Percentiles rank a stretch among this genome's conserved stretches.
These are phyloP conservation scores for Leishmania guyanensis DNA, from an alignment of 208 protist species.

Conservation along the genomic window DNA sequence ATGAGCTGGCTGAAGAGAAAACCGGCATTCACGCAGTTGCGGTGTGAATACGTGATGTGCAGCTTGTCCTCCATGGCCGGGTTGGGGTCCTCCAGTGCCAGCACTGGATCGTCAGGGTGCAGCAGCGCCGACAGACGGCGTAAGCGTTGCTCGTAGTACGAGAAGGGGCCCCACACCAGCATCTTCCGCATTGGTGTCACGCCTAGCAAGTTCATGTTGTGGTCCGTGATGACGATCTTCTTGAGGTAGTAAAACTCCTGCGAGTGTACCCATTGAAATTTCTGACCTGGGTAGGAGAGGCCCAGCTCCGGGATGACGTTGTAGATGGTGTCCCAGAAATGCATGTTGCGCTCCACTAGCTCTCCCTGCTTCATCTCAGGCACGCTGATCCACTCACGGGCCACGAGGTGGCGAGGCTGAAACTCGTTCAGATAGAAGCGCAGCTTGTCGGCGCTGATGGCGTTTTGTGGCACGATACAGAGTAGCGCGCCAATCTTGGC, in stretches of 20 bases:
- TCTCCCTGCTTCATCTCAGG: conserved; percentile 83
- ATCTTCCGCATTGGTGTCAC: conserved; percentile 91
- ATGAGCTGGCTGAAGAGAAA: conserved; percentile 85
- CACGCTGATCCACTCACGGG: conserved; percentile 89
- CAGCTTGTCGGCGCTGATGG: conserved; percentile 89
- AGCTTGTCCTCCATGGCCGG: conserved; percentile 87
- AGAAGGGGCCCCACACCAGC: conserved; percentile 91
- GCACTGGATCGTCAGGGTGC: conserved; percentile 90
- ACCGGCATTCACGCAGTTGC: conserved; percentile 91
- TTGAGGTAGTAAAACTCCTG: conserved; percentile 94
- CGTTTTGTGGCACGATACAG: conserved; percentile 76
- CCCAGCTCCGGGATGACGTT: conserved; percentile 93
- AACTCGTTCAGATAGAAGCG: conserved; percentile 94
- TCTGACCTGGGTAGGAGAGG: conserved; percentile 90
- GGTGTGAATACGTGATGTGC: conserved; percentile 87
- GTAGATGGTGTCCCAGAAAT: conserved; percentile 93
- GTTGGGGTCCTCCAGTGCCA: conserved; percentile 83
- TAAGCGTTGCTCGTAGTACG: conserved; percentile 92
- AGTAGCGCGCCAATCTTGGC: conserved; percentile 88
- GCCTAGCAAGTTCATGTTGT: conserved; percentile 92
- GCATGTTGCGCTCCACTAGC: conserved; percentile 92
- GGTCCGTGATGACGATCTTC: conserved; percentile 92
- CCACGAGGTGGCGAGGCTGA: conserved; percentile 85
- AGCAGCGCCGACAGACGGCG: conserved; percentile 85
- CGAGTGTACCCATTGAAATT: conserved; percentile 92